A percentile compares a stretch with the other conserved stretches of the same genome.
Conservation (phyloP, 2,329 filamentous ascomycete genomes). For the Orbilia oligospora region DNA sequence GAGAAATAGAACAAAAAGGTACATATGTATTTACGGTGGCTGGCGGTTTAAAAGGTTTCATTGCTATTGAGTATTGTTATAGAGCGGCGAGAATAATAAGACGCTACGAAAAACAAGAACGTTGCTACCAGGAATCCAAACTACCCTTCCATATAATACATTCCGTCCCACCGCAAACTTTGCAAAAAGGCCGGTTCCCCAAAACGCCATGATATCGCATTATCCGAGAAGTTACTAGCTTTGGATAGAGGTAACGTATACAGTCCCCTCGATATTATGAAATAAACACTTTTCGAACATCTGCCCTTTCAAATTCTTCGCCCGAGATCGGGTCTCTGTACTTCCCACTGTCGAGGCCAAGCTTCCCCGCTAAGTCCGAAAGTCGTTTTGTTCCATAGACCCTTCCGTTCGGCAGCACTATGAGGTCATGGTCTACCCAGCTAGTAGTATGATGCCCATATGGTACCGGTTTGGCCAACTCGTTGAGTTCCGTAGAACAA, state of each 20-base stretch:
- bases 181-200: slow-evolving; percentile 32
- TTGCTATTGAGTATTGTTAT: slow-evolving; percentile 13
- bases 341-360: slow-evolving; percentile 76
- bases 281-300: slow-evolving; percentile 90
- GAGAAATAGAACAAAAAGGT: background rate
- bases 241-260: slow-evolving; percentile 11
- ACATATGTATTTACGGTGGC: too few species aligned
- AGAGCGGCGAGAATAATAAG: slow-evolving; percentile 42
- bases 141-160: slow-evolving; percentile 50
- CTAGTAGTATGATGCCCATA: slow-evolving; percentile 97
- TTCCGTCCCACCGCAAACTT: slow-evolving; percentile 22
- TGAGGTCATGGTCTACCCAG: slow-evolving; percentile 87
- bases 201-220: slow-evolving; percentile 41
- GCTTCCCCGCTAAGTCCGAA: slow-evolving; percentile 82
- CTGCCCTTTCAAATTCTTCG: slow-evolving; percentile 74
- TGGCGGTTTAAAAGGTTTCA: background rate
- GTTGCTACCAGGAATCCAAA: slow-evolving; percentile 41
- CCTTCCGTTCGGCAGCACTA: slow-evolving; percentile 87
- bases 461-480: slow-evolving; percentile 87
- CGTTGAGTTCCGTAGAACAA: slow-evolving; percentile 94
- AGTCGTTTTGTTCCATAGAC: slow-evolving; percentile 85
- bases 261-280: slow-evolving; percentile 32
- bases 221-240: background rate
- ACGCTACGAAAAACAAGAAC: slow-evolving; percentile 10
- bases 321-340: slow-evolving; percentile 85